Evolutionary conservation across 75 land plant genomes (phyloP).

Genomic region (Larix kaempferi): DNA sequence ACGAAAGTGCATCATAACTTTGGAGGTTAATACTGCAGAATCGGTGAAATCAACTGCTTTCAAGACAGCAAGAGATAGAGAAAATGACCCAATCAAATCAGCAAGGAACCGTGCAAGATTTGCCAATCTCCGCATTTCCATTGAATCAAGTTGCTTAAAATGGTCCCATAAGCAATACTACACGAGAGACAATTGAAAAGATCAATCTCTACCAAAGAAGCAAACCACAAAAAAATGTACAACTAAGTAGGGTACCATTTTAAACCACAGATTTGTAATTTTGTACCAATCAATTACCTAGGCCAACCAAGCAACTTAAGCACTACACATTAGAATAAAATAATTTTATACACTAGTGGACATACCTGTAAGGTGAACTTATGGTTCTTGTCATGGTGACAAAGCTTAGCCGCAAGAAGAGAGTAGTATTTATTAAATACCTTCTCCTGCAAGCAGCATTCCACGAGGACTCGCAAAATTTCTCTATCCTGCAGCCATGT

Average conservation of each 20-base stretch:
- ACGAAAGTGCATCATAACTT: slow-evolving; percentile 71
- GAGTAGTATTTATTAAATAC: slow-evolving; percentile 87
- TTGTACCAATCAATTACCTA: too few relatives aligned
- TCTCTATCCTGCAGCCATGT: slow-evolving; percentile 76
- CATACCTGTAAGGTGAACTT: slow-evolving; percentile 92
- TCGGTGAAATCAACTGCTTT: slow-evolving; percentile 74
- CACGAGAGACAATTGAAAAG: neutral
- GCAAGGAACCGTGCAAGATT: slow-evolving; percentile 78
- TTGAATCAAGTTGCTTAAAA: slow-evolving; percentile 82
- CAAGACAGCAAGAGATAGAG: slow-evolving; percentile 69
- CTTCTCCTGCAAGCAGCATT: slow-evolving; percentile 93
- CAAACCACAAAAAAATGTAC: neutral
- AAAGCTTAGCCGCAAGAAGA: slow-evolving; percentile 75
- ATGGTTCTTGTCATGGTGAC: slow-evolving; percentile 92
- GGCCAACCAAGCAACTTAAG: neutral
- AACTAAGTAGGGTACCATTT: too few relatives aligned
- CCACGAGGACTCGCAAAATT: slow-evolving; percentile 85
- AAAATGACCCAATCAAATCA: slow-evolving; percentile 58
- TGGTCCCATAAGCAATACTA: slow-evolving; percentile 98
- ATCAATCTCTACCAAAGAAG: neutral
- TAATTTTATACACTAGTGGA: too few relatives aligned
- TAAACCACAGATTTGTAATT: too few relatives aligned
- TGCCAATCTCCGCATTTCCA: slow-evolving; percentile 58
- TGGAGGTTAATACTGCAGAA: slow-evolving; percentile 42
- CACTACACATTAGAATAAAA: neutral